Evolutionary conservation across 2,329 filamentous ascomycete genomes (phyloP), one percentile per base, ranked within the genome.

Genomic region (Ophiosphaerella narmari): DNA sequence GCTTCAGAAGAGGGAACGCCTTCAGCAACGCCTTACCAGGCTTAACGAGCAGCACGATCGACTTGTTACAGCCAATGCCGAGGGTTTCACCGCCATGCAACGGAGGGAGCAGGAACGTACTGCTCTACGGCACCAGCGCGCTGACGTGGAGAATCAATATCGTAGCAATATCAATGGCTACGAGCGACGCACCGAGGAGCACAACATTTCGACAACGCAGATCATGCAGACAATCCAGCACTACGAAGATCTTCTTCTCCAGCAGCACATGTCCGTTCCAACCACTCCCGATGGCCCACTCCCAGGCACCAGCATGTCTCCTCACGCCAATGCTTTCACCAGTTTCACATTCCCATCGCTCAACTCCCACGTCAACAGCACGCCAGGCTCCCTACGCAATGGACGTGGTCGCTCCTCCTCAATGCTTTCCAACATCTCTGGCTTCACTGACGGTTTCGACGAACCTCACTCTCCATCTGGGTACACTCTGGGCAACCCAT

Each of bases 1-100:
- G 26, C 81, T 86, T 64, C 83, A 84, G 48, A 89, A 89, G 71
- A 82, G 83, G 42, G 89, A 90, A 75, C 89, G 89, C 74, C 85
- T 90, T 36, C 83, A 84, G 47, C 80, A 83, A 23, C 86, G 89
- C 43, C 87, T 89, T 61, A 80, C 81, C 66, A 90, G 90, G 75
- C 84, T 90, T 21, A 85, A 88, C 58, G 86, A 84, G 58, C 88
- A 91, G 71, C 81, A 88, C 59, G 84, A 86, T 48, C 85, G 86
- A 61, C 86, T 91, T 60, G 80, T 82, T 21, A 84, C 87, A 60
- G 87, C 87, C 60, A 89, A 89, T 68, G 80, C 79, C 43, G 81
- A 85, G 41, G 85, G 84, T 1, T 77, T 86, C 16, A 81, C 86
- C 55, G 85, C 86, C 66, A 86, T 84, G 46, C 84, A 74, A 43